Percentiles rank a stretch among this genome's conserved stretches.
Evolutionary conservation across 176 grass and related monocot species (phyloP).

Genomic region (Zoysia pacifica): DNA sequence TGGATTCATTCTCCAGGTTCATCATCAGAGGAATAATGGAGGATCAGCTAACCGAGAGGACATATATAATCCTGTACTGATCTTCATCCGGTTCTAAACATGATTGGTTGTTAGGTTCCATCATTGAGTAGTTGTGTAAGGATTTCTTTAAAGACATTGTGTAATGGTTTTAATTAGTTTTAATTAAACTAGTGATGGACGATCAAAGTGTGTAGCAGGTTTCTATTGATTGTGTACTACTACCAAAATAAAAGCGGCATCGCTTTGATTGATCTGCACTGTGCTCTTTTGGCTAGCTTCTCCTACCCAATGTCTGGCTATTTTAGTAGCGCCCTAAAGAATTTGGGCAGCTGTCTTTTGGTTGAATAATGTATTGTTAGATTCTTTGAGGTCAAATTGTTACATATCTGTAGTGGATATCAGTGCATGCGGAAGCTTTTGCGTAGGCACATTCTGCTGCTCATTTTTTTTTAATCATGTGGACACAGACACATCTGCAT

Average conservation of each 20-base stretch:
- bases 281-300: slow-evolving; percentile 23
- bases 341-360: slow-evolving; percentile 40
- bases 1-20: slow-evolving; percentile 75
- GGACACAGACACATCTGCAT: slow-evolving; percentile 2
- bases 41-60: slow-evolving; percentile 29
- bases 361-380: slow-evolving; percentile 33
- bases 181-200: slow-evolving; percentile 38
- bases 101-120: slow-evolving; percentile 62
- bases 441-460: slow-evolving; percentile 29
- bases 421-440: slow-evolving; percentile 29
- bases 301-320: slow-evolving; percentile 45
- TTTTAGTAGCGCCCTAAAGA: slow-evolving; percentile 38
- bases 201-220: slow-evolving; percentile 64
- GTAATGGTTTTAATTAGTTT: slow-evolving; percentile 34
- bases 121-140: slow-evolving; percentile 48
- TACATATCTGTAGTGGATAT: slow-evolving; percentile 38
- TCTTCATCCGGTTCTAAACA: slow-evolving; percentile 33
- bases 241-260: slow-evolving; percentile 43
- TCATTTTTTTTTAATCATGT: slow-evolving; percentile 22
- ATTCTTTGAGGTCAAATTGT: slow-evolving; percentile 39
- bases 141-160: slow-evolving; percentile 45
- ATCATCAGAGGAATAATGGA: slow-evolving; percentile 53
- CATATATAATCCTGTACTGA: slow-evolving; percentile 19
- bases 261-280: slow-evolving; percentile 32
- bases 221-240: slow-evolving; percentile 49